These are phyloP conservation scores for Bipolaris cookei DNA, from an alignment of 2,329 filamentous ascomycete species.

Conservation along the genomic window DNA sequence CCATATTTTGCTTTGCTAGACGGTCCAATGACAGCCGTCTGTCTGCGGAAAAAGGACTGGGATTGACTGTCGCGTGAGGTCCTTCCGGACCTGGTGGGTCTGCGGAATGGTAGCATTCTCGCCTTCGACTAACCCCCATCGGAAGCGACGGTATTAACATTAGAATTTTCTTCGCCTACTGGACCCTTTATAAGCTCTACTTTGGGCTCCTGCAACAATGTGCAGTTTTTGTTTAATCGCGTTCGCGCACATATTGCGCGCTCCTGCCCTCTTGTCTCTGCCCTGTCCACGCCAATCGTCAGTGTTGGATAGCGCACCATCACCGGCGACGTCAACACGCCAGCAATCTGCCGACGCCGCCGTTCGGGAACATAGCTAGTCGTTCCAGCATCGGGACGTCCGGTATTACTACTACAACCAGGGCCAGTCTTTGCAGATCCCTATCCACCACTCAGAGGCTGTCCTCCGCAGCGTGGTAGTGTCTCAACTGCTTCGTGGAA, in stretches of 20 bases:
- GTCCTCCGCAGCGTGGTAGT: slow-evolving; percentile 26
- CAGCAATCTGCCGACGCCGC: slow-evolving; percentile 2
- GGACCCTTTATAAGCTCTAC: slow-evolving; percentile 29
- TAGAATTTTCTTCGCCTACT: slow-evolving; percentile 28
- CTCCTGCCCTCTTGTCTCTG: slow-evolving; percentile 4
- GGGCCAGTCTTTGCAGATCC: slow-evolving; percentile 8
- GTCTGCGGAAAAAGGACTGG: slow-evolving; percentile 10
- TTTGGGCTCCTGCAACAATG: slow-evolving; percentile 3
- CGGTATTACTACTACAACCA: slow-evolving; percentile 26
- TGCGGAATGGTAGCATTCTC: slow-evolving; percentile 16
- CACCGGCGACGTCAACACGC: not conserved
- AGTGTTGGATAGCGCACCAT: slow-evolving; percentile 1
- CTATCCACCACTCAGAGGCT: slow-evolving; percentile 26
- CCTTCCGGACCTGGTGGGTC: slow-evolving; percentile 25
- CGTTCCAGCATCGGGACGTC: slow-evolving; percentile 17
- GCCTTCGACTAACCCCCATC: slow-evolving; percentile 20
- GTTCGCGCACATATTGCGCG: slow-evolving; percentile 13
- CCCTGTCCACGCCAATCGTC: not conserved
- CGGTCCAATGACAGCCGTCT: slow-evolving; percentile 8
- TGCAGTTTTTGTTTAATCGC: slow-evolving; percentile 15
- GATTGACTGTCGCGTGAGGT: slow-evolving; percentile 24
- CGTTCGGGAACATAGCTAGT: not conserved
- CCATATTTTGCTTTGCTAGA: slow-evolving; percentile 1
- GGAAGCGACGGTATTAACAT: slow-evolving; percentile 27
- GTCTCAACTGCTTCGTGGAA: slow-evolving; percentile 20